phyloP scores from a whole-genome alignment of 116 monocot genomes.

The Phalaenopsis hybrid region DNA sequence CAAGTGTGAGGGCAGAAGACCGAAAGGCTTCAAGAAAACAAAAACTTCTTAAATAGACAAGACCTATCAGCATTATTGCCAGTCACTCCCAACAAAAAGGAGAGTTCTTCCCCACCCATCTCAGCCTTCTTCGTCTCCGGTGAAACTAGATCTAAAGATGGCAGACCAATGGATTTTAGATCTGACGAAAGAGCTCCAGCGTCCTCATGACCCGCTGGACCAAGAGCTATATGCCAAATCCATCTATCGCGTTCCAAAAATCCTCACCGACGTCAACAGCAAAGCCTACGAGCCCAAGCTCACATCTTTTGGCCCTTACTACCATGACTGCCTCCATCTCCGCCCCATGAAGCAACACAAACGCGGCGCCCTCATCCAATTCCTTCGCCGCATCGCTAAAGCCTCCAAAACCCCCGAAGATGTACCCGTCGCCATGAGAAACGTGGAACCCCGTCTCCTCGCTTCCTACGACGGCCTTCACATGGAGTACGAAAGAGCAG shows the following conservation, averaged over 20 bases:
- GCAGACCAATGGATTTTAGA: too few relatives aligned
- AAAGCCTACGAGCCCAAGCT: slow-evolving; percentile 11
- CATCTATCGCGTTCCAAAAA: slow-evolving; percentile 3
- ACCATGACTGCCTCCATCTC: slow-evolving; percentile 7
- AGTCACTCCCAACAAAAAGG: too few relatives aligned
- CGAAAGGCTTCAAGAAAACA: too few relatives aligned
- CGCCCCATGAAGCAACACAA: slow-evolving; percentile 15
- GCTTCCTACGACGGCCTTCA: background rate
- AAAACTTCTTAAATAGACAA: too few relatives aligned
- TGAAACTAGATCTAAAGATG: too few relatives aligned
- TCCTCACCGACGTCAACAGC: background rate
- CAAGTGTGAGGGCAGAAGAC: too few relatives aligned
- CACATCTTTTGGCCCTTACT: background rate
- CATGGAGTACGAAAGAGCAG: too few relatives aligned
- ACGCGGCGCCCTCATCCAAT: background rate
- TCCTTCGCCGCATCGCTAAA: background rate
- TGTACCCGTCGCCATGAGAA: background rate
- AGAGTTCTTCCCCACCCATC: too few relatives aligned
- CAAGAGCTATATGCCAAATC: background rate
- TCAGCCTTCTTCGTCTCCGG: too few relatives aligned
- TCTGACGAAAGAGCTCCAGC: too few relatives aligned
- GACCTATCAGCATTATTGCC: too few relatives aligned
- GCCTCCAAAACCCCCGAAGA: background rate
- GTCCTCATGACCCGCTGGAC: too few relatives aligned
- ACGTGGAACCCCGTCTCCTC: background rate